A percentile compares a stretch with the other conserved stretches of the same genome.
phyloP scores from a whole-genome alignment of 441 rosid genomes.

The Corymbia calophylla region DNA sequence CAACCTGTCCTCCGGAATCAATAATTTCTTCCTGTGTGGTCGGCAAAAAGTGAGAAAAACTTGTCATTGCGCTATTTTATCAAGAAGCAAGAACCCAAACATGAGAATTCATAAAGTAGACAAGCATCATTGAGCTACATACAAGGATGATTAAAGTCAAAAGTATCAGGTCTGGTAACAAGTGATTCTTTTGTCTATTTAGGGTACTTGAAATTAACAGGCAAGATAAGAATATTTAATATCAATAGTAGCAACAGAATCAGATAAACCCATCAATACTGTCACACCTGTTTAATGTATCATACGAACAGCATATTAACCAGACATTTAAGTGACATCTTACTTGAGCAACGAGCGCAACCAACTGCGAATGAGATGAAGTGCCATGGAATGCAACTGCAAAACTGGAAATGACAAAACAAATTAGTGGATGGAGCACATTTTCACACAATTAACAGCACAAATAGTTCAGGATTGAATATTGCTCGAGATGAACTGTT shows the following conservation, averaged over 20 bases:
- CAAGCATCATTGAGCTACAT: not conserved
- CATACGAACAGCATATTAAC: not conserved
- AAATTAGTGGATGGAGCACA: not conserved
- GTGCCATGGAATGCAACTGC: slow-evolving; percentile 87
- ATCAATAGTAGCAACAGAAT: not conserved
- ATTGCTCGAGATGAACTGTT: not conserved
- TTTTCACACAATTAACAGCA: not conserved
- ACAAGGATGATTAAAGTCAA: not conserved
- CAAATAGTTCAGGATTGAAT: not conserved
- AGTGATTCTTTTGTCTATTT: not conserved
- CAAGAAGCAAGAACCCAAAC: not conserved
- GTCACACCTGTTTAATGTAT: not conserved
- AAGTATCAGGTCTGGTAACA: not conserved
- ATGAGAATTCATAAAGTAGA: not conserved
- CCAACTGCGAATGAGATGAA: slow-evolving; percentile 63
- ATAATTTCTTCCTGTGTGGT: slow-evolving; percentile 68
- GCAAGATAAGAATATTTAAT: not conserved
- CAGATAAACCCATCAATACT: not conserved
- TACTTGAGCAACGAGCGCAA: slow-evolving; percentile 95
- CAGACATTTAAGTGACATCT: slow-evolving; percentile 13
- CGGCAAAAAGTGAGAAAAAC: not conserved
- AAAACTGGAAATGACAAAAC: slow-evolving; percentile 42
- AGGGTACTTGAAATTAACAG: not conserved
- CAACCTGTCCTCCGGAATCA: slow-evolving; percentile 70
- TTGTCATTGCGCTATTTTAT: not conserved